These are phyloP conservation scores for Acorus calamus DNA, from an alignment of 106 monocot species.

Conservation along the genomic window DNA sequence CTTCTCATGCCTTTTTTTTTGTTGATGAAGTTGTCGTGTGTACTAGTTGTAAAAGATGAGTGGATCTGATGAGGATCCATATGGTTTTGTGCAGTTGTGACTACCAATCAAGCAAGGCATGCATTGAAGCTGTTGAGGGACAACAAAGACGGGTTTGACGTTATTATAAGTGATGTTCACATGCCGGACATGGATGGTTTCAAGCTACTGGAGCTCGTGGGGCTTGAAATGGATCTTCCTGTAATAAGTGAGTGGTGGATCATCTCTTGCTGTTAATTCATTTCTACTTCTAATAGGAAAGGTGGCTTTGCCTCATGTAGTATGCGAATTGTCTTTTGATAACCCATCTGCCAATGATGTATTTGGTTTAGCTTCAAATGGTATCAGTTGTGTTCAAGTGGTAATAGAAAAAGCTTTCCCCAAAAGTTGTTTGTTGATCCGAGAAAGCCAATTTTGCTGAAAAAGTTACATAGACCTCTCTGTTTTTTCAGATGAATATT, in stretches of 20 bases:
- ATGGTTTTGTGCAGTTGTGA: slow-evolving; percentile 17
- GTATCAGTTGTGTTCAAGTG: background rate
- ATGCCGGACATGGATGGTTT: slow-evolving; percentile 46
- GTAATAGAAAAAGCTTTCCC: background rate
- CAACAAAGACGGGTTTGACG: slow-evolving; percentile 31
- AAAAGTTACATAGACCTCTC: too few species aligned
- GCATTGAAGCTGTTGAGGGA: slow-evolving; percentile 27
- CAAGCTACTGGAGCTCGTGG: slow-evolving; percentile 29
- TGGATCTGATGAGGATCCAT: background rate
- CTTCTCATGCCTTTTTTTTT: too few species aligned
- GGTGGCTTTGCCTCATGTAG: background rate
- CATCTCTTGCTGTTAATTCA: background rate
- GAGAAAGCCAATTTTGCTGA: too few species aligned
- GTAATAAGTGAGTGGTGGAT: slow-evolving; percentile 23
- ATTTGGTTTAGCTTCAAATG: too few species aligned
- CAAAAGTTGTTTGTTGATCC: background rate
- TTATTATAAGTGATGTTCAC: slow-evolving; percentile 32
- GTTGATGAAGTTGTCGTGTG: too few species aligned
- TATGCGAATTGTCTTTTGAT: too few species aligned
- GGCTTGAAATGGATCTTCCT: slow-evolving; percentile 33
- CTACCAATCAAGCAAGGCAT: slow-evolving; percentile 8
- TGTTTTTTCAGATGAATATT: too few species aligned
- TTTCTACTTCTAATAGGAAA: background rate
- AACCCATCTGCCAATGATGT: too few species aligned
- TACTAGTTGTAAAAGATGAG: too few species aligned